Evolutionary conservation across 805 yeast species (phyloP), one percentile per base, ranked within the genome.

Genomic region (Jamesozyma lodderae): DNA sequence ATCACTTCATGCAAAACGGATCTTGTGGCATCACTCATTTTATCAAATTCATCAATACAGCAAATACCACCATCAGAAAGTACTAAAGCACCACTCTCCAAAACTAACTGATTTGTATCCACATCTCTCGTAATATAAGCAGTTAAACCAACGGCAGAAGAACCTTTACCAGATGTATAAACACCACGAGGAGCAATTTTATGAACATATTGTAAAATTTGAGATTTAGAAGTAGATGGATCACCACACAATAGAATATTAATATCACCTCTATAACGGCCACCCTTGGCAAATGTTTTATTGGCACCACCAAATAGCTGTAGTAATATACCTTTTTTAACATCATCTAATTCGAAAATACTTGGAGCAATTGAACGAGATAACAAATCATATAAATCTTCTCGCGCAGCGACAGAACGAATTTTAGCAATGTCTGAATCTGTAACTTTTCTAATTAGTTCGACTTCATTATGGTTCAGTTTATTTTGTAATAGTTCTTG

Each of bases 11-110:
- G 98, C 38, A 92, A 67, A 9, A 92, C 97, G 7, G 96, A 86
- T 53, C 97, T 70, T 0, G 97, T 90, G 2, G 94, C 66, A 49
- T 92, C 97, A 38, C 81, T 75, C 98, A 92, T 92, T 63, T 92
- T 92, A 65, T 92, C 98, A 57, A 90, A 92, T 68, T 92, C 98
- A 68, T 92, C 98, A 58, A 92, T 92, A 64, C 98, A 92, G 67
- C 98, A 92, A 31, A 92, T 79, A 70, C 98, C 98, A 41, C 97
- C 97, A 63, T 92, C 98, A 8, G 96, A 85, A 31, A 92, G 68
- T 11, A 92, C 97, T 46, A 92, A 70, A 0, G 99, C 99, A 59
- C 99, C 99, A 52, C 87, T 75, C 59, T 92, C 99, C 37, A 92
- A 70, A 3, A 92, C 98, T 35, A 90, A 64, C 60, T 92, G 98